Base-by-base conservation (phyloP, 75 land plant species). In the Gnetum montanum region DNA sequence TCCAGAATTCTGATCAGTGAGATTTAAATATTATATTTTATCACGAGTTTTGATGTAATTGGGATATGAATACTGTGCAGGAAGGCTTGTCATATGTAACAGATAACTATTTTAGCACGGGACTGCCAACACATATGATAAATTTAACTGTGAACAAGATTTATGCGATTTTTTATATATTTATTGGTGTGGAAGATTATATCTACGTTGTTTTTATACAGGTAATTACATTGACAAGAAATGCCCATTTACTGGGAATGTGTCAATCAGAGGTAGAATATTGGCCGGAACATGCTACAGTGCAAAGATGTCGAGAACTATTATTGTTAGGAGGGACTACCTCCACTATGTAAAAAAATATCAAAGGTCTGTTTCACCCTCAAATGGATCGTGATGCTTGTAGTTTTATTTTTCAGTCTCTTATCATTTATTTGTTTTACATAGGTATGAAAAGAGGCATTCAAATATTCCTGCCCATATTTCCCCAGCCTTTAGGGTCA, bases 211-310 rank as follows among this genome's bases (percentile, higher is more conserved):
- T 38, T n/a, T 31, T 27, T 36, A 26, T 64, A 6, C 65, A 75
- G 78, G 78, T 8, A 75, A 70, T 1, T 75, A 75, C 65, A 75
- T 75, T 26, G 78, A 75, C 57, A 75, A 75, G 70, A 75, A 75
- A 44, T 75, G 78, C 65, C 78, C 78, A 6, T 75, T 75, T 28
- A 75, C 78, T 22, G 75, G 78, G 11, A 56, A 60, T 43, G 78
- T 75, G 22, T 75, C 78, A 23, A 75, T 75, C 36, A 67, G 78
- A 31, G 78, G 78, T 19, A 63, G 78, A 29, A 72, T 75, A 24
- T 43, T 75, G 8, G 51, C 54, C 0, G 78, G 78, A 46, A 72
- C 77, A 31, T 70, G 67, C 43, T 34, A 65, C 52, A 62, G 69
- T 34, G 76, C 78, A 18, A 73, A 73, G 33, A 73, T 73, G 76